Conservation (phyloP, 441 rosid species). For the Syzygium syzygioides region DNA sequence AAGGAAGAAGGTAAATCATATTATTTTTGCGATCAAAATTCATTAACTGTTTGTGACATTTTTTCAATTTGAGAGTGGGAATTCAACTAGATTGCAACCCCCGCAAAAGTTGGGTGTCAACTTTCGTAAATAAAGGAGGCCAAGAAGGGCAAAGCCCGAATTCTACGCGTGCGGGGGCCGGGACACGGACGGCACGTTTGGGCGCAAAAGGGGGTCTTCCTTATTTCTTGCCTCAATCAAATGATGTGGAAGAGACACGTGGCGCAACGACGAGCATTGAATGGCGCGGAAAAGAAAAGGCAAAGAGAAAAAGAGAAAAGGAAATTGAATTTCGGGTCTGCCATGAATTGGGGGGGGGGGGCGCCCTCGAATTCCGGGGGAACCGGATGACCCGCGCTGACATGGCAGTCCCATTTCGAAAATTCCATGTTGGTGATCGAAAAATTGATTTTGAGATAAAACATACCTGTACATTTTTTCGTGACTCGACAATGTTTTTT, state of each 20-base stretch:
- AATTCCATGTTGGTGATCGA: no score
- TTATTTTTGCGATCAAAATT: rapidly evolving
- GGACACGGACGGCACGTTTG: neutral
- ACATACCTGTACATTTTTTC: neutral
- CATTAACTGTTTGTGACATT: rapidly evolving
- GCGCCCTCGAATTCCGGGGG: neutral
- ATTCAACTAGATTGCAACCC: no score
- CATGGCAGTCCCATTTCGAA: neutral
- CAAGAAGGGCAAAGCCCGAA: neutral
- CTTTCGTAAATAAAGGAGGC: neutral
- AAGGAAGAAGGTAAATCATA: neutral
- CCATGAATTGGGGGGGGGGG: neutral
- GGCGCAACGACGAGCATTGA: neutral
- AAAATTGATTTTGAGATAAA: no score
- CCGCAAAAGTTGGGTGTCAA: neutral
- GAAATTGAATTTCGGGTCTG: neutral
- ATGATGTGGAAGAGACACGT: neutral
- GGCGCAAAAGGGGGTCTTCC: neutral
- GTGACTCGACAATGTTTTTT: no score
- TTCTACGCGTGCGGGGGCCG: neutral
- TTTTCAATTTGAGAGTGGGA: no score
- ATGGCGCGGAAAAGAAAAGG: neutral
- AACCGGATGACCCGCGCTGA: neutral
- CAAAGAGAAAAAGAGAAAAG: neutral
- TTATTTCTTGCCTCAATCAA: neutral